Conservation (phyloP, 805 yeast genomes). For the Schwanniomyces yamadae region DNA sequence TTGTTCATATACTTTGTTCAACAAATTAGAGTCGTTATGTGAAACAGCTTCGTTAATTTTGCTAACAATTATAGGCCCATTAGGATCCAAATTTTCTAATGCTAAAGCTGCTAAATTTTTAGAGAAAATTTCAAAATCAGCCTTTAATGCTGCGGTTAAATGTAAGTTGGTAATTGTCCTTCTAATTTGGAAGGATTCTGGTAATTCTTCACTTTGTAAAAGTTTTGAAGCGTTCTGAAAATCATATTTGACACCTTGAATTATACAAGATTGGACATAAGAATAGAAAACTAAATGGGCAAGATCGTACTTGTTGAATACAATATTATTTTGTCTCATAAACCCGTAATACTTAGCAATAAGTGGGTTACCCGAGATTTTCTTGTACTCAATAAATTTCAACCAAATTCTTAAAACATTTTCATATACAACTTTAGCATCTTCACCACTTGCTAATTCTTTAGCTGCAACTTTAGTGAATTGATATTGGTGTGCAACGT, state of each 20-base stretch:
- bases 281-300: slow-evolving; percentile 33
- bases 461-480: slow-evolving; percentile 21
- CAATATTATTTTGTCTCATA: slow-evolving; percentile 7
- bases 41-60: slow-evolving; percentile 21
- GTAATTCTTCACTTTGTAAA: slow-evolving; percentile 25
- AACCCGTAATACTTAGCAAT: slow-evolving; percentile 6
- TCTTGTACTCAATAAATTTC: slow-evolving; percentile 26
- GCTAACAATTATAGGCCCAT: slow-evolving; percentile 22
- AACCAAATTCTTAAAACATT: slow-evolving; percentile 35
- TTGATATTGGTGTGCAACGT: slow-evolving; percentile 35
- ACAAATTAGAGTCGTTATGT: slow-evolving; percentile 15
- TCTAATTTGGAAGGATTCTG: slow-evolving; percentile 15
- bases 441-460: slow-evolving; percentile 15
- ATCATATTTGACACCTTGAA: slow-evolving; percentile 21
- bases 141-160: slow-evolving; percentile 4
- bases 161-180: slow-evolving; percentile 12
- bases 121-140: slow-evolving; percentile 7
- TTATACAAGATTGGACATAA: slow-evolving; percentile 29
- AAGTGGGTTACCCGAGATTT: slow-evolving; percentile 6
- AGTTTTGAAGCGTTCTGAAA: slow-evolving; percentile 25
- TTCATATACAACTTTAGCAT: slow-evolving; percentile 15
- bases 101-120: slow-evolving; percentile 9
- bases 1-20: slow-evolving; percentile 23
- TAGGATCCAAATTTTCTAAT: slow-evolving; percentile 32
- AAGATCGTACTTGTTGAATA: slow-evolving; percentile 8